Percentiles rank a stretch among this genome's conserved stretches.
Conservation (phyloP, 805 yeast species). For the Metschnikowia lunata region DNA sequence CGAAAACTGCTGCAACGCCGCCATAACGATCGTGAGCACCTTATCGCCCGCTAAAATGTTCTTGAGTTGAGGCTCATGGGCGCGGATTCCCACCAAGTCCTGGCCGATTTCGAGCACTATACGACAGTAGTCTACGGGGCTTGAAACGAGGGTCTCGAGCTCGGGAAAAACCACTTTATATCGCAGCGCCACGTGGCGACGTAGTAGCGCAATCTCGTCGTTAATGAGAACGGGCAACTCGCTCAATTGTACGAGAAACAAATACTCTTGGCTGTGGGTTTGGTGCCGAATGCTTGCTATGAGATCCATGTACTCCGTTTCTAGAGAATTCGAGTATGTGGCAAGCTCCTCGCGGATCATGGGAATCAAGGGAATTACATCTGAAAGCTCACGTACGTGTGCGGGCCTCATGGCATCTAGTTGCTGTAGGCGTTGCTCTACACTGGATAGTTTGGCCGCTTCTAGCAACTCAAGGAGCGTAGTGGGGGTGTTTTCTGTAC, state of each 20-base stretch:
- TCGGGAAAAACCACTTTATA: slow-evolving; percentile 70
- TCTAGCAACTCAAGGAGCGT: slow-evolving; percentile 15
- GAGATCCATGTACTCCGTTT: slow-evolving; percentile 29
- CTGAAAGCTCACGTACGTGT: slow-evolving; percentile 21
- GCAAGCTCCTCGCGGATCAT: slow-evolving; percentile 19
- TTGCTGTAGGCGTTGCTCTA: slow-evolving; percentile 16
- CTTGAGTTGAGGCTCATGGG: slow-evolving; percentile 34
- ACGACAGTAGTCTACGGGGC: slow-evolving; percentile 58
- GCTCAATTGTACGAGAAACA: slow-evolving; percentile 52
- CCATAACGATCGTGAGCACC: slow-evolving; percentile 67
- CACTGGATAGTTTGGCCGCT: slow-evolving; percentile 9
- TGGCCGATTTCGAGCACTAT: slow-evolving; percentile 50
- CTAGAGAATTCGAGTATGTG: slow-evolving; percentile 20
- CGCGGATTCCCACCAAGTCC: slow-evolving; percentile 29
- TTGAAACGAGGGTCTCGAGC: slow-evolving; percentile 55
- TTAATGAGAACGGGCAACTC: slow-evolving; percentile 50
- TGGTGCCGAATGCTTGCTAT: slow-evolving; percentile 27
- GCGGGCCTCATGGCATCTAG: slow-evolving; percentile 19
- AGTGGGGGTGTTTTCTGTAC: background rate
- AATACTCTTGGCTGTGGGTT: slow-evolving; percentile 36
- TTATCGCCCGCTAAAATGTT: slow-evolving; percentile 57
- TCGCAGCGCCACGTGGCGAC: slow-evolving; percentile 44
- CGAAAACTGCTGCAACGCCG: slow-evolving; percentile 47
- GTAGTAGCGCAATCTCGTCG: slow-evolving; percentile 49
- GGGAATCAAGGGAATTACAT: slow-evolving; percentile 22